Base-by-base conservation (phyloP, 2,329 filamentous ascomycete genomes). In the Stachybotrys chlorohalonatus region DNA sequence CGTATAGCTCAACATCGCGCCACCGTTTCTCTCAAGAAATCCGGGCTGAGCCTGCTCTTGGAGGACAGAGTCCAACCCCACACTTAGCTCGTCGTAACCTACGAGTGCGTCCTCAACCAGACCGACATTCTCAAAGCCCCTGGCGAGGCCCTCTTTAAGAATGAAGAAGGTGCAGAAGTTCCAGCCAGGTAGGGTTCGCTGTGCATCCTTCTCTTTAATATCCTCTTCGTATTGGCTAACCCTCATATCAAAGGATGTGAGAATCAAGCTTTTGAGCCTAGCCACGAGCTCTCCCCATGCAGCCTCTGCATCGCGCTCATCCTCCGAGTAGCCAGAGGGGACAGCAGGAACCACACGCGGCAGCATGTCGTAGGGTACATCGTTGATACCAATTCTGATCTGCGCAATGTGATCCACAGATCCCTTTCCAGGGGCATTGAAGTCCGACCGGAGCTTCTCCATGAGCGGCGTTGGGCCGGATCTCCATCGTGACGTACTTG, bases 121-220 rank as follows among this genome's bases (percentile, higher is more conserved):
- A 1, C 95, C 95, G 3, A 97, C 92, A 66, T 90, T 97, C 69
- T 99, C 95, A 61, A 99, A 96, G 0, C 93, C 95, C 60, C 90
- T 82, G 1, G 94, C 93, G 42, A 99, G 75, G 0, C 94, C 94
- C 69, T 99, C 94, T 66, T 99, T 99, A 8, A 99, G 78, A 15
- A 99, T 92, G 68, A 99, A 99, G 68, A 99, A 99, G 0, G 94
- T 99, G 71, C 94, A 97, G 67, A 99, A 99, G 66, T 99, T 99
- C 94, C 94, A 99, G 0, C 94, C 94, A 0, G 94, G 94, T 16
- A 99, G 73, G 39, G 78, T 85, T 50, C 93, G 82, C 68, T 97
- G 92, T 0, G 86, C 82, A 62, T 97, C 93, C 65, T 92, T 94
- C 69, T 96, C 94, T 58, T 90, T 88, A 61, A 99, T 96, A 62